A percentile compares a stretch with the other conserved stretches of the same genome.
These are phyloP conservation scores for Debaryomyces singareniensis DNA, from an alignment of 1,139 yeast species.

Conservation along the genomic window DNA sequence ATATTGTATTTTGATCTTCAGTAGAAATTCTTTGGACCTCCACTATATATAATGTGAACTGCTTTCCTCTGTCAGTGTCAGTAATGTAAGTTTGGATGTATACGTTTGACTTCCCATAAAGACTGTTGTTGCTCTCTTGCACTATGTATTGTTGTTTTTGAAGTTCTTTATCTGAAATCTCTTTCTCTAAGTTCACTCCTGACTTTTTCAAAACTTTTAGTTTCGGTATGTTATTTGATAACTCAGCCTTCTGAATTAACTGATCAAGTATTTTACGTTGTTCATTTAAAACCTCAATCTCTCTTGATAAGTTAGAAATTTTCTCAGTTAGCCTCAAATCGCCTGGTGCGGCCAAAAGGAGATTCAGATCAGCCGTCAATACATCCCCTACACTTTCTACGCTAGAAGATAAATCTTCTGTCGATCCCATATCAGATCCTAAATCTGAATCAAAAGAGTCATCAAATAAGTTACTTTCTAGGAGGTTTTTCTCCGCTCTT, in stretches of 20 bases:
- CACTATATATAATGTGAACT: slow-evolving; percentile 65
- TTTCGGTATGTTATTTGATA: slow-evolving; percentile 70
- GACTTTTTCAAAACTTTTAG: slow-evolving; percentile 64
- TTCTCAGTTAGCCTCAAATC: slow-evolving; percentile 63
- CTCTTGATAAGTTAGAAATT: slow-evolving; percentile 47
- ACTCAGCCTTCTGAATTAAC: slow-evolving; percentile 69
- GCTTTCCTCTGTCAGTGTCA: slow-evolving; percentile 51
- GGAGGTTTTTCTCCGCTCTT: slow-evolving; percentile 13
- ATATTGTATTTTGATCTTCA: slow-evolving; percentile 37
- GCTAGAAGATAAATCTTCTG: slow-evolving; percentile 19
- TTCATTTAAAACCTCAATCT: slow-evolving; percentile 54
- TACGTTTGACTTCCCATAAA: slow-evolving; percentile 64
- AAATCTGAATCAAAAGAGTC: slow-evolving; percentile 15
- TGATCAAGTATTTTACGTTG: slow-evolving; percentile 64
- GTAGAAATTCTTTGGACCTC: slow-evolving; percentile 58
- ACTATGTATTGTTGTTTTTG: slow-evolving; percentile 77
- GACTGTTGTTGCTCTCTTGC: slow-evolving; percentile 75
- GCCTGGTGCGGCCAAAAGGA: slow-evolving; percentile 59
- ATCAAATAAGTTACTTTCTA: slow-evolving; percentile 23
- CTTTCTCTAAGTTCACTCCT: slow-evolving; percentile 57
- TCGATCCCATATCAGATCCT: slow-evolving; percentile 26
- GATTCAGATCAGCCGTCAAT: slow-evolving; percentile 16
- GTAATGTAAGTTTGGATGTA: slow-evolving; percentile 62
- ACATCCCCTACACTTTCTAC: slow-evolving; percentile 9
- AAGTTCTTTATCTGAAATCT: slow-evolving; percentile 62